Percentiles rank a stretch among this genome's conserved stretches.
These are phyloP conservation scores for Polyporus arcularius DNA, from an alignment of 768 basidiomycete genomes.

Conservation along the genomic window DNA sequence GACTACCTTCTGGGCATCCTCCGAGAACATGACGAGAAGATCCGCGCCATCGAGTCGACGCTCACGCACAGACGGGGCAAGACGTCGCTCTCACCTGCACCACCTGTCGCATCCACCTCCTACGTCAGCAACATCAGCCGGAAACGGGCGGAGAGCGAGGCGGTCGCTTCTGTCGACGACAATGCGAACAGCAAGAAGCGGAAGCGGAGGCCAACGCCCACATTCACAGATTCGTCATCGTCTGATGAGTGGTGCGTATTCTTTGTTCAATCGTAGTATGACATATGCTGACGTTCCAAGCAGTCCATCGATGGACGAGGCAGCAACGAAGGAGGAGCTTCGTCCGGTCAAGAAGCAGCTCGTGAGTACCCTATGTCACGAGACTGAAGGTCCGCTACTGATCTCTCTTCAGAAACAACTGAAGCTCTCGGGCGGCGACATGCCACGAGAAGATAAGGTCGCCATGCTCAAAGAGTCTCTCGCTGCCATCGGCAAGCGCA, in stretches of 20 bases:
- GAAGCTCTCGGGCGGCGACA: constrained; percentile 89
- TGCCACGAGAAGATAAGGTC: constrained; percentile 95
- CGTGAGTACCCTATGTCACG: constrained; percentile 45
- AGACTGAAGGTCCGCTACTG: background rate
- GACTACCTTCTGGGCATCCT: constrained; percentile 88
- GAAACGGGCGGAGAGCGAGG: constrained; percentile 84
- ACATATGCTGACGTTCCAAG: constrained; percentile 5
- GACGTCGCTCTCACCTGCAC: constrained; percentile 74
- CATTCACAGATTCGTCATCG: constrained; percentile 93
- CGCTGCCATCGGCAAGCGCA: constrained; percentile 89
- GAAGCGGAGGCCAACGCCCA: constrained; percentile 94
- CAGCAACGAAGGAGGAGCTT: constrained; percentile 88
- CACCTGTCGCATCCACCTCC: constrained; percentile 70
- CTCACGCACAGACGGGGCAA: constrained; percentile 72
- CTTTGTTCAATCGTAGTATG: background rate
- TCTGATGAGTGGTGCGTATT: constrained; percentile 85
- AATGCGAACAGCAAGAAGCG: constrained; percentile 62
- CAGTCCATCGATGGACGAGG: constrained; percentile 96
- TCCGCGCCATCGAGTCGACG: constrained; percentile 84
- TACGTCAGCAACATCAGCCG: constrained; percentile 56
- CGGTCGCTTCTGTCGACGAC: constrained; percentile 73
- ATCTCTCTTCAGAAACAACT: constrained; percentile 75
- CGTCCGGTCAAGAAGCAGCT: constrained; percentile 97
- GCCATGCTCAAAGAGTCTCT: constrained; percentile 94
- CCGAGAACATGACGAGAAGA: constrained; percentile 87